Percentiles rank a stretch among this genome's conserved stretches.
These are phyloP conservation scores for Mortierella sp. DNA, from an alignment of 371 early-diverging fungal species.

Conservation along the genomic window DNA sequence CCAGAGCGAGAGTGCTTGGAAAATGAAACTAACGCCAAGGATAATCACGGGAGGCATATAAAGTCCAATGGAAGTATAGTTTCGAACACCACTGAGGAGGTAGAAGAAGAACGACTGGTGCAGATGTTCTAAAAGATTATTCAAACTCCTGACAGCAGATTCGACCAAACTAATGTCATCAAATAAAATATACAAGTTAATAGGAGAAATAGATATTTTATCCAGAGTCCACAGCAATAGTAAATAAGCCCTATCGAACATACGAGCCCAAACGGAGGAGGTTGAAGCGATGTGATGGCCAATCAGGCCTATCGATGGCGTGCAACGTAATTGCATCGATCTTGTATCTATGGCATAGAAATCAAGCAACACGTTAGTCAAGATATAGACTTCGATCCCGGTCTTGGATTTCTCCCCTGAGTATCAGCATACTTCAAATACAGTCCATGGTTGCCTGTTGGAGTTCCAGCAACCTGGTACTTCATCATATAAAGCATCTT, in stretches of 20 bases:
- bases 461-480: conserved; percentile 78
- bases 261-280: conserved; percentile 76
- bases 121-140: conserved; percentile 94
- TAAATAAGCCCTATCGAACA: conserved; percentile 29
- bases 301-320: conserved; percentile 62
- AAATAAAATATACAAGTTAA: background rate
- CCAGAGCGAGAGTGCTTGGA: conserved; percentile 70
- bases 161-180: conserved; percentile 76
- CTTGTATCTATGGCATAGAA: conserved; percentile 70
- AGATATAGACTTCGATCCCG: background rate
- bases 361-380: too few relatives aligned
- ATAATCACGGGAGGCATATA: conserved; percentile 89
- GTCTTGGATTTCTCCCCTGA: background rate
- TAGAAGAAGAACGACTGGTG: conserved; percentile 98
- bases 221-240: too few relatives aligned
- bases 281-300: conserved; percentile 60
- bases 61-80: conserved; percentile 89
- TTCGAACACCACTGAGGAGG: conserved; percentile 78
- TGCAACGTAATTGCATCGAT: conserved; percentile 88
- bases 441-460: conserved; percentile 80
- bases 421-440: conserved; percentile 66
- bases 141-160: conserved; percentile 86
- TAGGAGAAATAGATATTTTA: background rate
- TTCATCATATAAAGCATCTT: conserved; percentile 72
- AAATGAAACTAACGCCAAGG: conserved; percentile 74